Evolutionary conservation across 2,329 filamentous ascomycete species (phyloP), one percentile per base, ranked within the genome.

Genomic region (Lachnum nothofagi): DNA sequence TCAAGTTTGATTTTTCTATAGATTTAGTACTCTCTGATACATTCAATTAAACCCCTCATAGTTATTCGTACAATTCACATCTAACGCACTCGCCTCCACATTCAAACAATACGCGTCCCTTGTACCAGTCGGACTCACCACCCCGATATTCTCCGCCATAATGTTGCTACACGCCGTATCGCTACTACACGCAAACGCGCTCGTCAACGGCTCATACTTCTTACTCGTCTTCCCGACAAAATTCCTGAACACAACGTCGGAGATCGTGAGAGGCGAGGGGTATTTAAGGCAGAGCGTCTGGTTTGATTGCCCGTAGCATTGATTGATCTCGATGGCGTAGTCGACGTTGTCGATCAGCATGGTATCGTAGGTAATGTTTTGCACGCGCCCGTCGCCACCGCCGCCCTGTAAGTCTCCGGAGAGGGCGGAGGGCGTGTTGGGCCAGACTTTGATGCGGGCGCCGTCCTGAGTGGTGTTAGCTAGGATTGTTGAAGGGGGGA

Each of bases 371-470:
- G 82, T 86, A 52, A 86, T 74, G 62, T 87, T 87, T 49, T 72
- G 73, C 40, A 87, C 83, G 33, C 71, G 69, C 22, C 83, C 79
- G 1, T 65, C 64, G 16, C 82, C 82, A 16, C 82, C 83, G n/a
- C 83, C 82, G 5, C 83, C 83, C 58, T 81, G 78, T 0, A 85
- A 72, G 47, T 82, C 78, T 16, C 74, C 78, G 16, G 78, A 78
- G 3, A 84, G 67, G 0, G 74, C 73, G 2, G 77, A 73, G 3
- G 72, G 59, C 2, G 59, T 49, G 46, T 63, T 61, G 23, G 83
- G 82, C 84, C 83, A 88, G 47, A 86, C 83, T 66, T 88, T 88
- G 69, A 88, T 86, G 51, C 84, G 79, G 0, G 83, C 84, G 24
- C 80, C 83, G 55, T 86, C 79, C 45, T 77, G 70, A 2, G 31